A percentile compares a stretch with the other conserved stretches of the same genome.
Evolutionary conservation across 805 yeast genomes (phyloP).

Genomic region (Metschnikowia continentalis): DNA sequence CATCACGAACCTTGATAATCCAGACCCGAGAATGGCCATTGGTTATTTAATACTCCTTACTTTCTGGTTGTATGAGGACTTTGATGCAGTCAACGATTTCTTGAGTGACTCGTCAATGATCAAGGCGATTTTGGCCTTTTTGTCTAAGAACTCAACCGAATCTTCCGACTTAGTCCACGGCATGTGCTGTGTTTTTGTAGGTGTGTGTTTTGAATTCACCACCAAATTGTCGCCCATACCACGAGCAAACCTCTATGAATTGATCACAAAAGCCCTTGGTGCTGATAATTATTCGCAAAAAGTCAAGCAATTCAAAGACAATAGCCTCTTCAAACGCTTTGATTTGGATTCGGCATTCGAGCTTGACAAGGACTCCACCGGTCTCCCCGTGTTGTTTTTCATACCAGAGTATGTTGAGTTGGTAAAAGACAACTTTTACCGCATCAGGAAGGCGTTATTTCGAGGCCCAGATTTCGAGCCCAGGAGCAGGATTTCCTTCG

Average conservation of each 20-base stretch:
- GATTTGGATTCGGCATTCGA: slow-evolving; percentile 23
- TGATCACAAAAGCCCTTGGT: slow-evolving; percentile 72
- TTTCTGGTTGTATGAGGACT: slow-evolving; percentile 75
- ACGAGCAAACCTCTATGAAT: slow-evolving; percentile 54
- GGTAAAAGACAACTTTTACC: slow-evolving; percentile 60
- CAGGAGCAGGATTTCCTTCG: slow-evolving; percentile 58
- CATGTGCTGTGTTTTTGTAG: slow-evolving; percentile 64
- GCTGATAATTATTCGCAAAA: slow-evolving; percentile 72
- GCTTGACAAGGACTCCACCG: slow-evolving; percentile 64
- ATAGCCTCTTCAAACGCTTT: slow-evolving; percentile 50
- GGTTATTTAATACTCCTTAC: slow-evolving; percentile 74
- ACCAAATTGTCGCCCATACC: slow-evolving; percentile 56
- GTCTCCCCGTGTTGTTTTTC: slow-evolving; percentile 81
- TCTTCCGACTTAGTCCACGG: slow-evolving; percentile 60
- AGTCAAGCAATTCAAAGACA: slow-evolving; percentile 67
- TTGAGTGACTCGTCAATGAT: slow-evolving; percentile 62
- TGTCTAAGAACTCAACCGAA: slow-evolving; percentile 47
- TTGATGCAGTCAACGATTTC: slow-evolving; percentile 70
- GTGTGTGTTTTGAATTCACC: slow-evolving; percentile 76
- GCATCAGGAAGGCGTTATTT: slow-evolving; percentile 67
- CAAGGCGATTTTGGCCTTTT: slow-evolving; percentile 62
- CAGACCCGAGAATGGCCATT: slow-evolving; percentile 71
- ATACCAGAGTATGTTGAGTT: slow-evolving; percentile 58
- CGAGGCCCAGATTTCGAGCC: slow-evolving; percentile 78
- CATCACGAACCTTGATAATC: slow-evolving; percentile 53